These are phyloP conservation scores for Ceratobasidium sp. DNA, from an alignment of 1,284 basidiomycete species.

Conservation along the genomic window DNA sequence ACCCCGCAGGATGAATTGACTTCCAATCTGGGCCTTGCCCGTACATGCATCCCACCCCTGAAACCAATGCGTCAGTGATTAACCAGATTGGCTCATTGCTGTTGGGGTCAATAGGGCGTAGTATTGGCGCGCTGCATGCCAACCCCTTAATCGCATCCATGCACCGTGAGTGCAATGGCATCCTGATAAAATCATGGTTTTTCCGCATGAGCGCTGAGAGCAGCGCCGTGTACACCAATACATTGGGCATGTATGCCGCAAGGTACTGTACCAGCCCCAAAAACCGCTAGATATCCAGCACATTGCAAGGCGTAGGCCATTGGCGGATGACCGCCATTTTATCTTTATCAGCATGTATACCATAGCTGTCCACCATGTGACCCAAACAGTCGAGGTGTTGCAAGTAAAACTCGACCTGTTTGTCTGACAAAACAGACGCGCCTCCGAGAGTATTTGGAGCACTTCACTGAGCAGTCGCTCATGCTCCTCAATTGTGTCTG, in stretches of 20 bases:
- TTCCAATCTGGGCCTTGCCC: slow-evolving; percentile 48
- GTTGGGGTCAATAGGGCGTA: slow-evolving; percentile 37
- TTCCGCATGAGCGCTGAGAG: slow-evolving; percentile 47
- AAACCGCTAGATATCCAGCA: slow-evolving; percentile 15
- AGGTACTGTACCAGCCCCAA: slow-evolving; percentile 51
- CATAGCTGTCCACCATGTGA: slow-evolving; percentile 1
- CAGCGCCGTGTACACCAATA: slow-evolving; percentile 50
- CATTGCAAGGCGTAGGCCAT: slow-evolving; percentile 11
- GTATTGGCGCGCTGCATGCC: slow-evolving; percentile 51
- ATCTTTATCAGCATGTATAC: slow-evolving; percentile 4
- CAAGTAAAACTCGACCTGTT: slow-evolving; percentile 52
- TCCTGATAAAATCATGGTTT: slow-evolving; percentile 52
- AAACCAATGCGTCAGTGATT: slow-evolving; percentile 50
- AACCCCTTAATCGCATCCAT: slow-evolving; percentile 56
- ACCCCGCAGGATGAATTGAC: slow-evolving; percentile 47
- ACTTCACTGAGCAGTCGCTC: slow-evolving; percentile 51
- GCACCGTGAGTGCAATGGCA: slow-evolving; percentile 51
- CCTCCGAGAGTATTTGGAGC: slow-evolving; percentile 49
- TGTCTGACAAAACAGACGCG: slow-evolving; percentile 52
- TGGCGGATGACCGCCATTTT: slow-evolving; percentile 2
- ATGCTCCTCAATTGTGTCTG: slow-evolving; percentile 54
- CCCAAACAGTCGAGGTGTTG: slow-evolving; percentile 52
- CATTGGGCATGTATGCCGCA: slow-evolving; percentile 47
- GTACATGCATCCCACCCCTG: slow-evolving; percentile 56
- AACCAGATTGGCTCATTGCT: slow-evolving; percentile 48